These are phyloP conservation scores for Acer negundo DNA, from an alignment of 345 rosid genomes.

Conservation along the genomic window DNA sequence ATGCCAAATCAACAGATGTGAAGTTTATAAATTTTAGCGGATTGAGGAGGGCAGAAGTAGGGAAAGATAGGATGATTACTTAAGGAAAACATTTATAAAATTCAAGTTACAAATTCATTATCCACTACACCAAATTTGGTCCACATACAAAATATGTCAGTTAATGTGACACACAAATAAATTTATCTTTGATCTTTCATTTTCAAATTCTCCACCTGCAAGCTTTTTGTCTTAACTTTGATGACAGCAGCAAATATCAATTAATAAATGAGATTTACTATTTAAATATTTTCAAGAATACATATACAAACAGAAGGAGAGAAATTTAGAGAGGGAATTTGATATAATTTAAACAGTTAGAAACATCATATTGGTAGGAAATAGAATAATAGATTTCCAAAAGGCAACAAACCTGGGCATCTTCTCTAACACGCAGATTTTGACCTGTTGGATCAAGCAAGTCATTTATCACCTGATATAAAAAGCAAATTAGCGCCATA, in stretches of 20 bases:
- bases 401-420: constrained; percentile 75
- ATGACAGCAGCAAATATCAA: neutral
- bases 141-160: neutral
- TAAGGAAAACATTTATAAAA: neutral
- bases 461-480: constrained; percentile 94
- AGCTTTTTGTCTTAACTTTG: neutral
- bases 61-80: neutral
- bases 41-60: neutral
- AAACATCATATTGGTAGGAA: constrained; percentile 2
- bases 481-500: constrained; percentile 25
- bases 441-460: constrained; percentile 99
- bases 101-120: constrained; percentile 1
- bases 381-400: neutral
- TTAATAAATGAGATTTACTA: neutral
- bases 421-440: constrained; percentile 99
- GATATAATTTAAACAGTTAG: neutral
- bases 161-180: neutral
- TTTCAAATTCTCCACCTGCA: neutral
- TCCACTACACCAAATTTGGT: neutral
- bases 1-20: neutral
- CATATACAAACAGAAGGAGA: neutral
- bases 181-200: neutral
- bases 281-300: neutral
- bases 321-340: neutral
- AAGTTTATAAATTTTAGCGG: neutral